Evolutionary conservation across 192 early-diverging fungal species (phyloP), one percentile per base, ranked within the genome.

Genomic region (Coemansia furcata): DNA sequence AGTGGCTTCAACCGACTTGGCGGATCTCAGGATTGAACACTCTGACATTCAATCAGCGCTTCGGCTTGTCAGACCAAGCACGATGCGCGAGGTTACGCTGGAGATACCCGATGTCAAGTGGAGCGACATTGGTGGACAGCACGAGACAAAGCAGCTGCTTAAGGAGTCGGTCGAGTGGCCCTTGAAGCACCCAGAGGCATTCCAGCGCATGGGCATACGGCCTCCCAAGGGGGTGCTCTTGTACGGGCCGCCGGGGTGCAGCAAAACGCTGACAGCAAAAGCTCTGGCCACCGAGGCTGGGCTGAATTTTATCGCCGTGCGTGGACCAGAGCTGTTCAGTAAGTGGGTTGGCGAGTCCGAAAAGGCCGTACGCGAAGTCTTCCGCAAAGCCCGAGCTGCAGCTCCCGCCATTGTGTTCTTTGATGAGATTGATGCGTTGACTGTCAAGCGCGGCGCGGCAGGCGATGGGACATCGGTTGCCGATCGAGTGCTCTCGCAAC

Each of bases 341-440:
- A 99, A 98, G 74, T 99, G 95, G 95, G 98, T 99, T 7, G 98
- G 98, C 30, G 98, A 99, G 68, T 96, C 94, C 3, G 98, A 99
- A 78, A 97, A 96, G 82, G 95, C 95, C 4, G 92, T 99, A 3
- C 88, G 89, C 5, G 91, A 95, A 63, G 88, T 98, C n/a, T 99
- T 99, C 66, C 84, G 89, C 38, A 96, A 96, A 78, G 98, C 98
- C 10, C 78, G 98, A 8, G 92, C 92, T 2, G 96, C 96, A 3
- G 90, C 93, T 0, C 98, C 98, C 7, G 92, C 94, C 4, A 98
- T 99, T 52, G 87, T 99, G 8, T 99, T 99, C 73, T 99, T 99
- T 83, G 97, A 99, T 77, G 98, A 98, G 83, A 98, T 99, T 58
- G 98, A 99, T 61, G 95, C 98, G 9, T 74, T 98, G 10, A 93